Percentiles rank a stretch among this genome's conserved stretches.
These are phyloP conservation scores for Eucalyptus albens DNA, from an alignment of 345 rosid species.

Conservation along the genomic window DNA sequence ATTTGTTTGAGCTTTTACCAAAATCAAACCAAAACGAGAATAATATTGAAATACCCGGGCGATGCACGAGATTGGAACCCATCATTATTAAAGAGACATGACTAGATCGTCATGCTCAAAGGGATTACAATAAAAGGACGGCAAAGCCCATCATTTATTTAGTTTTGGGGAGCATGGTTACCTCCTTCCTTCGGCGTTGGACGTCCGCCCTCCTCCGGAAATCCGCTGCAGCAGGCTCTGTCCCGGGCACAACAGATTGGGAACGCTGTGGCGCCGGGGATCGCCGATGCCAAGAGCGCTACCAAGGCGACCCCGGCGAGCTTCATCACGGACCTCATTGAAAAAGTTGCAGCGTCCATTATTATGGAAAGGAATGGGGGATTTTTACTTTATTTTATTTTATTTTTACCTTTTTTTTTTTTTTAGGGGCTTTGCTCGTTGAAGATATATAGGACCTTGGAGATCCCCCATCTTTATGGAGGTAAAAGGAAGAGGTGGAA, in stretches of 20 bases:
- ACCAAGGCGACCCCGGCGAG: not conserved
- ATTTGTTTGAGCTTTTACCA: not conserved
- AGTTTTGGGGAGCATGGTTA: not conserved
- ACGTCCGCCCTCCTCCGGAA: accelerated
- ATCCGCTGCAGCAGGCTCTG: not conserved
- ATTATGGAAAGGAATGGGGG: not conserved
- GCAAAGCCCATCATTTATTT: not conserved
- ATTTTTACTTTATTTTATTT: not conserved
- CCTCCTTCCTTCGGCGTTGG: no score
- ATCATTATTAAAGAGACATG: not conserved
- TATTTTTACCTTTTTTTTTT: not conserved
- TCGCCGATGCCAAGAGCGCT: not conserved
- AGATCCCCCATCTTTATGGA: not conserved
- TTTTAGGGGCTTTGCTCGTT: not conserved
- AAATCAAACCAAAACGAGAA: not conserved
- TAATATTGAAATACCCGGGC: not conserved
- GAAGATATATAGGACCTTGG: not conserved
- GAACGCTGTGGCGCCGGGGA: not conserved
- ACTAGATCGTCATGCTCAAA: not conserved
- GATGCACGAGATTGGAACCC: not conserved
- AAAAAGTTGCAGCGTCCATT: not conserved
- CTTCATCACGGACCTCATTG: not conserved
- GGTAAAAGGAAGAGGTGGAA: not conserved
- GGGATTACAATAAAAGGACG: not conserved
- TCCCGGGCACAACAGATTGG: not conserved